Conservation (phyloP, 805 yeast genomes). For the Candida rishiriensis region DNA sequence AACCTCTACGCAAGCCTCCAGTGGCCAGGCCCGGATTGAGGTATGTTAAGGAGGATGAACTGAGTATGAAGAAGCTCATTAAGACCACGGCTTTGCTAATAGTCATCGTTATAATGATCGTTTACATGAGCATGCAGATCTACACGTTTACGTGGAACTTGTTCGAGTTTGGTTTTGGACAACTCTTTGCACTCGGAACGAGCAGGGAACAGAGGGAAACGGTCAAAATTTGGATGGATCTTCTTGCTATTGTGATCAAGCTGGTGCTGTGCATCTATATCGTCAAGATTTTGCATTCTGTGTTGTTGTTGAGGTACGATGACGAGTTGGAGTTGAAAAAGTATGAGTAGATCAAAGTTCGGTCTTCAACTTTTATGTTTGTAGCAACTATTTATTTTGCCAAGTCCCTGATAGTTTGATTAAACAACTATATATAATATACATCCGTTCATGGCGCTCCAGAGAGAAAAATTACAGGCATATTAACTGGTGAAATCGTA, state of each 20-base stretch:
- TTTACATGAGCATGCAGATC: constrained; percentile 9
- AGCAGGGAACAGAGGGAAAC: background rate
- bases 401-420: too few relatives aligned
- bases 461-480: too few relatives aligned
- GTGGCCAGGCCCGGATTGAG: background rate
- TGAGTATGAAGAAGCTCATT: background rate
- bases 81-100: background rate
- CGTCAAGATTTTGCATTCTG: constrained; percentile 17
- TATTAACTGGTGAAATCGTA: too few relatives aligned
- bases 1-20: background rate
- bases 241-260: constrained; percentile 14
- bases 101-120: background rate
- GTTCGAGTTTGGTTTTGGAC: constrained; percentile 3
- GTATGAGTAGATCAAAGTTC: constrained; percentile 13
- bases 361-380: background rate
- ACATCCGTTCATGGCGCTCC: too few relatives aligned
- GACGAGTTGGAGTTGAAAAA: constrained; percentile 27
- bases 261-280: constrained; percentile 11
- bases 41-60: background rate
- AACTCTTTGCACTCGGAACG: background rate
- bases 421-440: too few relatives aligned
- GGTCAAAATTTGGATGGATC: constrained; percentile 9
- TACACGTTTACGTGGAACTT: constrained; percentile 6
- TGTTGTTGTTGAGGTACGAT: constrained; percentile 16
- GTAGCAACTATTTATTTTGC: too few relatives aligned